A percentile compares a stretch with the other conserved stretches of the same genome.
These are phyloP conservation scores for Geoglossum cookeanum DNA, from an alignment of 2,329 filamentous ascomycete species.

Conservation along the genomic window DNA sequence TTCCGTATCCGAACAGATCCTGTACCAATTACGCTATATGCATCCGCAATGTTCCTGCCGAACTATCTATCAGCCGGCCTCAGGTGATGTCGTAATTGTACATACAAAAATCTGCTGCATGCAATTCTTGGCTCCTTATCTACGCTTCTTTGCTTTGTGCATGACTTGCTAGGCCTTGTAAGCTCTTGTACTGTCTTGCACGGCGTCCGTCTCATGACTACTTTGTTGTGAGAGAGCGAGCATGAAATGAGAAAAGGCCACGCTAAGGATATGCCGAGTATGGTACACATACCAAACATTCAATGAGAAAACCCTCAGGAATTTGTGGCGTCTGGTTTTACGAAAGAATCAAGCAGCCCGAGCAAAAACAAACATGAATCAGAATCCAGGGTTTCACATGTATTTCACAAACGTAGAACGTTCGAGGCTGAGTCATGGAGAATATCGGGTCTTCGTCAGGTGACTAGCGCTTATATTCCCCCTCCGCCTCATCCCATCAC, in stretches of 20 bases:
- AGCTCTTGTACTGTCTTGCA: background rate
- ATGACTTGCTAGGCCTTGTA: background rate
- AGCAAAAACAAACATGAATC: no score
- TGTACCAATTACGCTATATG: background rate
- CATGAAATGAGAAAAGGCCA: no score
- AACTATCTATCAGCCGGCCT: background rate
- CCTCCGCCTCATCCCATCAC: background rate
- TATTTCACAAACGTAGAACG: no score
- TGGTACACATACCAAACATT: no score
- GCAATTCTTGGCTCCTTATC: background rate
- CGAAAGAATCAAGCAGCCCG: no score
- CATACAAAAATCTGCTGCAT: background rate
- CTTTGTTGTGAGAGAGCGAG: background rate
- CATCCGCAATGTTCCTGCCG: background rate
- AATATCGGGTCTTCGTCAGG: background rate
- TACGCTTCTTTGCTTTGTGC: background rate
- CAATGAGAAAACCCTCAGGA: no score
- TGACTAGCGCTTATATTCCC: background rate
- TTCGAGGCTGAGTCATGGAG: no score
- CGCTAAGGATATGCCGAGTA: no score
- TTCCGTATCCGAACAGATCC: background rate
- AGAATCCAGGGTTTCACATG: no score
- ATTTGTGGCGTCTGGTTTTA: no score
- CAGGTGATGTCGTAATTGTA: background rate
- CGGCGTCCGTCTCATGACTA: background rate